phyloP scores from a whole-genome alignment of 345 rosid species.

The Geranium rotundifolium region DNA sequence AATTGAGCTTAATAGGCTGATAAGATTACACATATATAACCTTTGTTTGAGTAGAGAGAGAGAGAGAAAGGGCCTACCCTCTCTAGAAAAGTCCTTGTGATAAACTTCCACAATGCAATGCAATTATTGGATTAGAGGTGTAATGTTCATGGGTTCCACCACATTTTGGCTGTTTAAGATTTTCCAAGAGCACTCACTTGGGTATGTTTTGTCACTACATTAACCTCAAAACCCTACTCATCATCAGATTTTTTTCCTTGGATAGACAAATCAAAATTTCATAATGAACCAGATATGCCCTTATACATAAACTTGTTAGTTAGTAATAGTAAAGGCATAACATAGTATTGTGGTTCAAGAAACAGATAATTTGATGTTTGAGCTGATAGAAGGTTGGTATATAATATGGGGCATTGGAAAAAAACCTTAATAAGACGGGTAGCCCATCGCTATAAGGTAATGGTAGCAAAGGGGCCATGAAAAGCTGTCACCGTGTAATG shows the following conservation, averaged over 20 bases:
- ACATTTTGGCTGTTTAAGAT: background rate
- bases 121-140: background rate
- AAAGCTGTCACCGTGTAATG: background rate
- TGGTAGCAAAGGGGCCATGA: background rate
- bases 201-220: no score
- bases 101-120: background rate
- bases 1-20: background rate
- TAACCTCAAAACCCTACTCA: no score
- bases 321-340: no score
- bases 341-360: no score
- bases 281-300: no score
- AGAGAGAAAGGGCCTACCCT: background rate
- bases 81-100: background rate
- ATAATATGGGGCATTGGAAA: no score
- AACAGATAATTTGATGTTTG: no score
- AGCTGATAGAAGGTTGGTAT: no score
- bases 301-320: no score
- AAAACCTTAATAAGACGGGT: background rate
- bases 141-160: background rate
- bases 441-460: background rate
- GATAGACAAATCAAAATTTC: no score
- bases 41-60: background rate
- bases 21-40: background rate
- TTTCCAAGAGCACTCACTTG: background rate
- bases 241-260: no score